phyloP scores from a whole-genome alignment of 2,329 filamentous ascomycete genomes.

The Beauveria brongniartii region DNA sequence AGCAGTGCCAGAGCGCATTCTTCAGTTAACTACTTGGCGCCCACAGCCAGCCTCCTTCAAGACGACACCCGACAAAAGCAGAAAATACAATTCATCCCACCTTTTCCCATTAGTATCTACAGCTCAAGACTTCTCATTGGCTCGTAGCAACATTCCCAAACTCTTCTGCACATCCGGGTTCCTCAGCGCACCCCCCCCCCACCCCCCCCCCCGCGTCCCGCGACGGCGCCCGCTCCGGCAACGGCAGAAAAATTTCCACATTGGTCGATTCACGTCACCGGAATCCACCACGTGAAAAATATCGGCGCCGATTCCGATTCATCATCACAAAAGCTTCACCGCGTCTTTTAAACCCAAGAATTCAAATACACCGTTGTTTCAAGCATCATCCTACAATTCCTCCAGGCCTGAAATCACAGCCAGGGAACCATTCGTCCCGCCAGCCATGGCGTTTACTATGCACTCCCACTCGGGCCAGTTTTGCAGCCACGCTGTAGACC shows the following conservation, averaged over 20 bases:
- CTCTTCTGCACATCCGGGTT: neutral
- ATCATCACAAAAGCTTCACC: neutral
- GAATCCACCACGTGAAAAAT: constrained; percentile 4
- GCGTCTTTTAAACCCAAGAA: neutral
- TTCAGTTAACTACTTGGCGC: too few relatives aligned
- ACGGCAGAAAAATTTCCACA: constrained; percentile 1
- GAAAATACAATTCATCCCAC: neutral
- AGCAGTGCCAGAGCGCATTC: too few relatives aligned
- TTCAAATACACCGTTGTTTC: neutral
- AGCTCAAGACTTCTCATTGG: neutral
- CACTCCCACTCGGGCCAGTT: constrained; percentile 98
- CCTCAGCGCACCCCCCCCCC: neutral
- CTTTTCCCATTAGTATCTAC: neutral
- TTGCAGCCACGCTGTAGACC: constrained; percentile 82
- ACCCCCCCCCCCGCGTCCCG: neutral
- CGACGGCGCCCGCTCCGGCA: constrained; percentile 1
- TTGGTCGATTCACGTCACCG: constrained; percentile 9
- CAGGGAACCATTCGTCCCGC: too few relatives aligned
- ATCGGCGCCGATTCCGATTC: neutral
- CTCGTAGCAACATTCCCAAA: neutral
- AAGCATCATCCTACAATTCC: too few relatives aligned
- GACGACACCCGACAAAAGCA: too few relatives aligned
- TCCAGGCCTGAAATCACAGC: too few relatives aligned
- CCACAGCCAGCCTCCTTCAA: too few relatives aligned
- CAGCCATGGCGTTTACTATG: constrained; percentile 85